phyloP scores from a whole-genome alignment of 192 early-diverging fungal genomes.

The Backusella parvicylindrica region DNA sequence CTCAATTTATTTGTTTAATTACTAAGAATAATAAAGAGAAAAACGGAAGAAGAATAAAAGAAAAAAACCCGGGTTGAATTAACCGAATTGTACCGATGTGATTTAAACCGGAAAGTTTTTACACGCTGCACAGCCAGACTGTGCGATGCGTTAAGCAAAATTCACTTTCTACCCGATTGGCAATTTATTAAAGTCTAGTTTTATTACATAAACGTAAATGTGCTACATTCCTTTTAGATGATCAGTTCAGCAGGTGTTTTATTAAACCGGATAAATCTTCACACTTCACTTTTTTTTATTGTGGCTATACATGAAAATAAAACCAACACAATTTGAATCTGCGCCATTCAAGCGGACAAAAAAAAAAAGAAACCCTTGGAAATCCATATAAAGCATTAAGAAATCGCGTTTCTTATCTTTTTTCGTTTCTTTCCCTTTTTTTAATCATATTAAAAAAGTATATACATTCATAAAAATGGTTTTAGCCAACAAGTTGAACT shows the following conservation, averaged over 20 bases:
- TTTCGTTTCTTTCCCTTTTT: not conserved
- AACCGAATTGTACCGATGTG: not conserved
- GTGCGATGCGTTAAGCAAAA: not conserved
- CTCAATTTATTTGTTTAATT: not conserved
- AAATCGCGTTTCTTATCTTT: slow-evolving; percentile 2
- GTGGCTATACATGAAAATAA: not conserved
- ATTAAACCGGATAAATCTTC: not conserved
- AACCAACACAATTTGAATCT: not conserved
- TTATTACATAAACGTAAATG: not conserved
- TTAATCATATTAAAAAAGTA: not conserved
- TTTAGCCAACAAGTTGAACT: slow-evolving; percentile 67
- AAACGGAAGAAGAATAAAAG: not conserved
- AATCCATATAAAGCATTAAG: not conserved
- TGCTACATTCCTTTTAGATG: not conserved
- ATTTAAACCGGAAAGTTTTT: slow-evolving; percentile 3
- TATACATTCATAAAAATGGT: slow-evolving; percentile 47
- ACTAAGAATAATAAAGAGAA: not conserved
- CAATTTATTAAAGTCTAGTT: not conserved
- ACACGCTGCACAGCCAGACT: not conserved
- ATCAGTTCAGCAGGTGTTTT: not conserved
- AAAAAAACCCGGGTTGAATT: not conserved
- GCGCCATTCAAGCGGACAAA: not conserved
- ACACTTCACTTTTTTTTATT: not conserved
- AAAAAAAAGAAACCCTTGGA: not conserved
- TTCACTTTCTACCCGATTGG: not conserved